These are phyloP conservation scores for Brasenia schreberi DNA, from an alignment of 164 flowering plant species.

Conservation along the genomic window DNA sequence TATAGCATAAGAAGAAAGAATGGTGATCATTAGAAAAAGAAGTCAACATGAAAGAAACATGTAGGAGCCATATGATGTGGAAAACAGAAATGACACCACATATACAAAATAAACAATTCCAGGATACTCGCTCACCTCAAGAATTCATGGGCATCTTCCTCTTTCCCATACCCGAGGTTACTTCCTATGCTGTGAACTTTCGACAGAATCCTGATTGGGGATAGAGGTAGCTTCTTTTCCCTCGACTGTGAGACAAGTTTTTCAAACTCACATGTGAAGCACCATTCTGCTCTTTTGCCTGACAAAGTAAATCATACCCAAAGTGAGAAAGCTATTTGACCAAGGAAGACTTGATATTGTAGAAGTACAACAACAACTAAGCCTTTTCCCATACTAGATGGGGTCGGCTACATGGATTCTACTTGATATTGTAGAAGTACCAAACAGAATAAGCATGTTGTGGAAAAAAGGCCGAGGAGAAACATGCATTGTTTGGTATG, in stretches of 20 bases:
- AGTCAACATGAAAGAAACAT: background rate
- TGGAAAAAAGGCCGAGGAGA: conserved; percentile 6
- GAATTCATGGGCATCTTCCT: conserved; percentile 93
- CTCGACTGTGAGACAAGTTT: conserved; percentile 45
- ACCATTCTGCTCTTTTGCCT: conserved; percentile 77
- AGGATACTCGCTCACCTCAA: conserved; percentile 38
- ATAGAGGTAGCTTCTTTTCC: conserved; percentile 52
- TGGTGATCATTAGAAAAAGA: background rate
- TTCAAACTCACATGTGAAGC: conserved; percentile 88
- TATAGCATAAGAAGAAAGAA: no score
- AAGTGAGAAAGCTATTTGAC: background rate
- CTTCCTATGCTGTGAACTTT: conserved; percentile 32
- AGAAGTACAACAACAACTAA: no score
- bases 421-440: conserved; percentile 1
- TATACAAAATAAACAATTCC: background rate
- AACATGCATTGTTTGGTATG: conserved; percentile 67
- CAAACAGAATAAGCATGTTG: background rate
- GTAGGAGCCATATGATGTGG: background rate
- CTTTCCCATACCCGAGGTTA: conserved; percentile 37
- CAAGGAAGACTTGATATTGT: background rate
- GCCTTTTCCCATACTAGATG: no score
- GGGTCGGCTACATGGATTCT: no score
- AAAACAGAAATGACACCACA: background rate
- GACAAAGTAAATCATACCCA: conserved; percentile 2
- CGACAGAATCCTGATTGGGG: conserved; percentile 57